Evolutionary conservation across 176 grass and related monocot species (phyloP).

Genomic region (Ensete ventricosum): DNA sequence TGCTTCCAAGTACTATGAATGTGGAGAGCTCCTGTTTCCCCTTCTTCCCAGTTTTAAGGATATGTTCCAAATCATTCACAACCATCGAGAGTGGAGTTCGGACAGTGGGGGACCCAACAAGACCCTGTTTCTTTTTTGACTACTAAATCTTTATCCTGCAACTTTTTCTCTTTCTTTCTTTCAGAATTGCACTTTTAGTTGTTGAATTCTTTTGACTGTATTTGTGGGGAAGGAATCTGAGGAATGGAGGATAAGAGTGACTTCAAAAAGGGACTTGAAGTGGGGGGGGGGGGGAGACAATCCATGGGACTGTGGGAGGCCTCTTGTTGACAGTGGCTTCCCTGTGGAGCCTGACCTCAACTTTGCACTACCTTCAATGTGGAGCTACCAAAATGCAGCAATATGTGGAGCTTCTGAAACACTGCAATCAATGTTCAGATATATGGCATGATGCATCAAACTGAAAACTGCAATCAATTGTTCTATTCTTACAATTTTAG

Average conservation of each 20-base stretch:
- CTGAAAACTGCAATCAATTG: too few species aligned
- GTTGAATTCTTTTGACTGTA: background rate
- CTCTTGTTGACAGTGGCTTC: background rate
- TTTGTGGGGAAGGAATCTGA: background rate
- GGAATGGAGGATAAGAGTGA: background rate
- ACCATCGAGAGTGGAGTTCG: background rate
- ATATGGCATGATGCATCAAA: too few species aligned
- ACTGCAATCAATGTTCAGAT: too few species aligned
- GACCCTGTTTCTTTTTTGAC: too few species aligned
- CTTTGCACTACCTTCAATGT: too few species aligned
- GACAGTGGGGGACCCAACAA: background rate
- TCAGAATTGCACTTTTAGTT: background rate
- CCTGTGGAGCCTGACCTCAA: background rate
- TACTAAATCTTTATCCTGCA: too few species aligned
- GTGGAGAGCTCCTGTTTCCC: too few species aligned
- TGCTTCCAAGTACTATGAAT: too few species aligned
- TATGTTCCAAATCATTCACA: background rate
- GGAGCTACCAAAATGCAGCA: too few species aligned
- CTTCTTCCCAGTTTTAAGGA: background rate
- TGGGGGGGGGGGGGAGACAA: background rate
- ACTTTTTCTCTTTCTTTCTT: background rate
- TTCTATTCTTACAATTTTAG: too few species aligned
- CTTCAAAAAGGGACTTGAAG: background rate
- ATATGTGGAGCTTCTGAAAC: too few species aligned
- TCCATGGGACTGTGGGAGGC: background rate